Base-by-base conservation (phyloP, 1,284 basidiomycete genomes). In the Leccinum angustisporum region DNA sequence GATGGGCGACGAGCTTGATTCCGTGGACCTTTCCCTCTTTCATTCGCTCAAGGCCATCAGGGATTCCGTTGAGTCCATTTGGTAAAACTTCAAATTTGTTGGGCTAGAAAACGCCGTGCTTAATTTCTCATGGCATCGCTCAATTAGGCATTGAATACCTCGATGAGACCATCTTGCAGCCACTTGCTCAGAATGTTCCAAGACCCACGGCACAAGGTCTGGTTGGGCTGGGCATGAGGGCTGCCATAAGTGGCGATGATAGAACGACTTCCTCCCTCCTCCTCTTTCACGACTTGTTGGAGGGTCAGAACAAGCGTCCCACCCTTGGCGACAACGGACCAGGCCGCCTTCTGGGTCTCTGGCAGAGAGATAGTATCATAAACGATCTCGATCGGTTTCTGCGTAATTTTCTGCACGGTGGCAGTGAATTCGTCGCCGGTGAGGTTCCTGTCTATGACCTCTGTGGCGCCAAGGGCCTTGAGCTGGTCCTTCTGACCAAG, bases 391-490 rank as follows among this genome's bases (percentile, higher is more conserved):
- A 84, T 66, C 1, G 76, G 75, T 1, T 61, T 38, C 5, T 62
- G 52, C 11, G 75, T 72, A 11, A 76, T 68, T 50, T 73, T 72
- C 7, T 61, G 61, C 46, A 79, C 65, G 36, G 76, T 68, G 3
- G 59, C 61, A 1, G 63, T 63, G 25, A 83, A 70, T 3, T 70
- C 64, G 3, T 67, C 54, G 5, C 61, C 38, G 0, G 72, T 31
- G n/a, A 73, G 66, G 21, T 76, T 68, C 48, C 83, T 78, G 62
- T 85, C 81, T 57, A 87, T 68, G 56, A 84, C 73, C 50, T 83
- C 75, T 0, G 83, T 83, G 0, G 84, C 87, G 2, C 87, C 86
- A 27, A 84, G 73, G 0, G 76, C 72, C 65, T 80, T 81, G 61
- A 88, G 78, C 46, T 70, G 68, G 0, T 70, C 72, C 21, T 70